Percentiles rank a stretch among this genome's conserved stretches.
phyloP scores from a whole-genome alignment of 1,284 basidiomycete species.

The Omphalotus olearius region DNA sequence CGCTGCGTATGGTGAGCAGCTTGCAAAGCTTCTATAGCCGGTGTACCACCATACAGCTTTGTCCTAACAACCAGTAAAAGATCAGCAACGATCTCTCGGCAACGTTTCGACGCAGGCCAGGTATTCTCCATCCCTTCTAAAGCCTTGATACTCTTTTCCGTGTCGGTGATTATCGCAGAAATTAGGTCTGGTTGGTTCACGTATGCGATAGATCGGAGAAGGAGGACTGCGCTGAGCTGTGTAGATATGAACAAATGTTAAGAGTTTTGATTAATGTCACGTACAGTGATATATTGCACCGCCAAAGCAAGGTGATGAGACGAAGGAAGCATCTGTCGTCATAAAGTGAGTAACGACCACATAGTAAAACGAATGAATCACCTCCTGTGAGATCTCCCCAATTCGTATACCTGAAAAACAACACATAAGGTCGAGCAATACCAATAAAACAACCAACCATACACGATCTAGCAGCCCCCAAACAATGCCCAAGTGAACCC shows the following conservation, averaged over 20 bases:
- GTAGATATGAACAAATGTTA: too few species aligned
- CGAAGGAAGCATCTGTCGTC: constrained; percentile 17
- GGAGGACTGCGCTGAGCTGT: constrained; percentile 18
- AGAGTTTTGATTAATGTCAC: too few species aligned
- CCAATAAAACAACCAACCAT: neutral
- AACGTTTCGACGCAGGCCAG: constrained; percentile 17
- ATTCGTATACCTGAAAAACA: constrained; percentile 15
- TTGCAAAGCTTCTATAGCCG: constrained; percentile 10
- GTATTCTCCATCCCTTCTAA: constrained; percentile 16
- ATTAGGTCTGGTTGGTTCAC: constrained; percentile 16
- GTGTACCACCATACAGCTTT: constrained; percentile 9
- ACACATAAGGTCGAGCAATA: neutral
- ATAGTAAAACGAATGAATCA: neutral
- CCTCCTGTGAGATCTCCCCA: constrained; percentile 19
- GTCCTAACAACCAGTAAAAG: constrained; percentile 17
- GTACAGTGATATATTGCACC: constrained; percentile 19
- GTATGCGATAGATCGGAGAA: constrained; percentile 17
- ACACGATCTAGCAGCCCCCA: constrained; percentile 19
- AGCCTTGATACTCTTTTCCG: constrained; percentile 17
- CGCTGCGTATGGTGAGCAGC: constrained; percentile 3
- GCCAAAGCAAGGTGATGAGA: constrained; percentile 21
- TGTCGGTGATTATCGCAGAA: constrained; percentile 17
- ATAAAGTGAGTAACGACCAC: neutral
- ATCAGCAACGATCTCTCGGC: constrained; percentile 18
- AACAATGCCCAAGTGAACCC: constrained; percentile 15